A percentile compares a stretch with the other conserved stretches of the same genome.
phyloP scores from a whole-genome alignment of 495 filamentous ascomycete species.

The Jackrogersella multiformis region DNA sequence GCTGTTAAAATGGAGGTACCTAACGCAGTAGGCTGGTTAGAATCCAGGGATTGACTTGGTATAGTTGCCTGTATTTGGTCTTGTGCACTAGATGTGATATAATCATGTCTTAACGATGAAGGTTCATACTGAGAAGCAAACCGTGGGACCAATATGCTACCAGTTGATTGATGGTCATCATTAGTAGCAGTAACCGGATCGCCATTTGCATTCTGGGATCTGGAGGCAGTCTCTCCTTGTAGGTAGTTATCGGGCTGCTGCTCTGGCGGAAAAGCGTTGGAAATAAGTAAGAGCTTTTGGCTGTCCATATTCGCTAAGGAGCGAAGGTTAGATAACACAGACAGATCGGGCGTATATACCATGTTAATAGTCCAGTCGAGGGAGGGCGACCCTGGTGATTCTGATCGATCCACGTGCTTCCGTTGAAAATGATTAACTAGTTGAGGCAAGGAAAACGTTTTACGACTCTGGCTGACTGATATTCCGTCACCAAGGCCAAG shows the following conservation, averaged over 20 bases:
- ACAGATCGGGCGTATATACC: conserved; percentile 70
- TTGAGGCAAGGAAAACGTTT: conserved; percentile 67
- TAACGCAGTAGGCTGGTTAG: not conserved
- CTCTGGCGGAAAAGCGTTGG: conserved; percentile 64
- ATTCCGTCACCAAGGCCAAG: conserved; percentile 48
- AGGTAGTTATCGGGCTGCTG: conserved; percentile 24
- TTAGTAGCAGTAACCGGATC: not conserved
- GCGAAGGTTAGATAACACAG: conserved; percentile 58
- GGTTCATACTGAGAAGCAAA: not conserved
- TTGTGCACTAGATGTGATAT: not conserved
- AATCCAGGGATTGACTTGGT: not conserved
- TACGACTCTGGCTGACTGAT: conserved; percentile 52
- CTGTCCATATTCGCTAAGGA: conserved; percentile 64
- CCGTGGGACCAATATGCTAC: not conserved
- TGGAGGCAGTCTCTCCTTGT: not conserved
- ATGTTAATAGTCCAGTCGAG: conserved; percentile 75
- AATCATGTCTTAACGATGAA: conserved; percentile 1
- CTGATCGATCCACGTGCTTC: conserved; percentile 59
- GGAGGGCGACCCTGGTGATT: conserved; percentile 37
- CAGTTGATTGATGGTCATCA: conserved; percentile 1
- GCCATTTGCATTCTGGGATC: not conserved
- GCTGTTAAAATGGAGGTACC: not conserved
- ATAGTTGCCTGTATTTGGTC: not conserved
- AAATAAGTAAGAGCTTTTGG: conserved; percentile 63
- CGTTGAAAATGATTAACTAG: conserved; percentile 74